These are phyloP conservation scores for Entonaema liquescens DNA, from an alignment of 495 filamentous ascomycete genomes.

Conservation along the genomic window DNA sequence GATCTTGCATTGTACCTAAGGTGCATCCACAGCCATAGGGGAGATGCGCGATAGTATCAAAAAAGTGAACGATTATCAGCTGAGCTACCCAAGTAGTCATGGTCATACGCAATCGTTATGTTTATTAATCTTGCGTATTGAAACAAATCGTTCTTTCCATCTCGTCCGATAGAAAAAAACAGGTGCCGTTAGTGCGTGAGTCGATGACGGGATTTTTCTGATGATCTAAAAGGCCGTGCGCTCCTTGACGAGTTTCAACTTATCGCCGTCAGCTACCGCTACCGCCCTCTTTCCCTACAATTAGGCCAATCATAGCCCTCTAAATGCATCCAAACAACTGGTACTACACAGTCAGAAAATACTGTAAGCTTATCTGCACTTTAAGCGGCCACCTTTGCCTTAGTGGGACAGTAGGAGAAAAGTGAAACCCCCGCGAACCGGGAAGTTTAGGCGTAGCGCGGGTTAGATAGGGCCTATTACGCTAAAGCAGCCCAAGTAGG, in stretches of 20 bases:
- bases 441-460: slow-evolving; percentile 3
- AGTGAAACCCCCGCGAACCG: slow-evolving; percentile 25
- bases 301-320: slow-evolving; percentile 22
- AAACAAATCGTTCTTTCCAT: slow-evolving; percentile 26
- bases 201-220: slow-evolving; percentile 30
- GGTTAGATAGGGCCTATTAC: slow-evolving; percentile 1
- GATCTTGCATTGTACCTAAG: slow-evolving; percentile 30
- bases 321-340: slow-evolving; percentile 8
- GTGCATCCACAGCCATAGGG: background rate
- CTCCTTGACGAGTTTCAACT: slow-evolving; percentile 37
- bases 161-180: slow-evolving; percentile 29
- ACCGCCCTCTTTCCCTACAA: slow-evolving; percentile 25
- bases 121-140: background rate
- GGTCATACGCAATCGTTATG: background rate
- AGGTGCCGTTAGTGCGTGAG: slow-evolving; percentile 15
- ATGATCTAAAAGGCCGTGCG: slow-evolving; percentile 35
- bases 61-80: slow-evolving; percentile 28
- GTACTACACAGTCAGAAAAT: slow-evolving; percentile 27
- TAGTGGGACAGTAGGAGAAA: slow-evolving; percentile 11
- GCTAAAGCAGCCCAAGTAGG: background rate
- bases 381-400: background rate
- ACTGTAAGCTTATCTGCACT: background rate
- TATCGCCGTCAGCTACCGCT: slow-evolving; percentile 38
- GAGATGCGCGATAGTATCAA: slow-evolving; percentile 14
- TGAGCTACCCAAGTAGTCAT: background rate